phyloP scores from a whole-genome alignment of 345 rosid species.

The Eucalyptus sp. region DNA sequence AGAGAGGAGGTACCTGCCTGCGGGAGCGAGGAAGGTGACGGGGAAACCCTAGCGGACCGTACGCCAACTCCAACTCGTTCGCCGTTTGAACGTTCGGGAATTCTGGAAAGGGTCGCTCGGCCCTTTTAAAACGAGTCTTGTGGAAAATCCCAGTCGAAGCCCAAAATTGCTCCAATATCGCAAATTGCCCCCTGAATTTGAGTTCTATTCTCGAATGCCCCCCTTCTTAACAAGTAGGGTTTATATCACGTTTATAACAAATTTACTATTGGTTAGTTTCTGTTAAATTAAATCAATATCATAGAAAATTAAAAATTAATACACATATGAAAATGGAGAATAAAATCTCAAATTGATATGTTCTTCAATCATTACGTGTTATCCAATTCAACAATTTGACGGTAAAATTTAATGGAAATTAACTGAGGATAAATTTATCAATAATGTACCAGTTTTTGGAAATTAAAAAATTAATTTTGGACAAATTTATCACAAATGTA shows the following conservation, averaged over 20 bases:
- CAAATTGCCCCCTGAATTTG: background rate
- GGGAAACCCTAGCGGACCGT: background rate
- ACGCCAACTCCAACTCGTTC: background rate
- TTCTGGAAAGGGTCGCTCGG: background rate
- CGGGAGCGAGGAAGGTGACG: background rate
- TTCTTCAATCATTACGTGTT: accelerated
- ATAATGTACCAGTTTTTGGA: no score
- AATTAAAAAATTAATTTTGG: accelerated
- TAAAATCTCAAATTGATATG: no score
- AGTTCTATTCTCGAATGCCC: background rate
- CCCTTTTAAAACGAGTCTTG: background rate
- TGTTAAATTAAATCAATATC: no score
- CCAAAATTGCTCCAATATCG: background rate
- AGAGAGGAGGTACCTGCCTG: background rate
- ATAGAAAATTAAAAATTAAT: accelerated
- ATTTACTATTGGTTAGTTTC: no score
- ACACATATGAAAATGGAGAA: no score
- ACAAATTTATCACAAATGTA: no score
- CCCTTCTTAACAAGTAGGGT: background rate
- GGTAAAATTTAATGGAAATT: accelerated
- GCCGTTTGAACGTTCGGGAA: background rate
- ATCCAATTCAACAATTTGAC: no score
- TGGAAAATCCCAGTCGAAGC: background rate
- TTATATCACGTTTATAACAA: no score
- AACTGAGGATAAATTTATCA: background rate